phyloP scores from a whole-genome alignment of 2,329 filamentous ascomycete genomes.

The Neopestalotiopsis sp. region DNA sequence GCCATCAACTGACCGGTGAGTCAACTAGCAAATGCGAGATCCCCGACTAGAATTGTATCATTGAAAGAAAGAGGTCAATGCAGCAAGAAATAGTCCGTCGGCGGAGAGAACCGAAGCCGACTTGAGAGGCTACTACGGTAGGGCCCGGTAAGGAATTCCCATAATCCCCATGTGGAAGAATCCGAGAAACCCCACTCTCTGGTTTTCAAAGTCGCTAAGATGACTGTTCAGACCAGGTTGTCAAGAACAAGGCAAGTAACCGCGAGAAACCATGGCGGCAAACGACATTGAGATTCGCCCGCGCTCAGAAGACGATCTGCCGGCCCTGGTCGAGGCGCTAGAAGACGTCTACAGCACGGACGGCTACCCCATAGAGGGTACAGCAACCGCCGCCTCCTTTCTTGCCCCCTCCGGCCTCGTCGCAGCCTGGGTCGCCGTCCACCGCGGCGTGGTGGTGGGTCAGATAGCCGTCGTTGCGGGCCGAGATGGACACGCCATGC shows the following conservation, averaged over 20 bases:
- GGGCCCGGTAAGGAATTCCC: background rate
- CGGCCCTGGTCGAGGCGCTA: constrained; percentile 23
- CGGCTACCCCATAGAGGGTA: constrained; percentile 27
- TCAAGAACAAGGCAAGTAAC: background rate
- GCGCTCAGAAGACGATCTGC: constrained; percentile 21
- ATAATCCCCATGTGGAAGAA: background rate
- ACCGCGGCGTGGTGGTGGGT: background rate
- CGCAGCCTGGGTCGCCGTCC: constrained; percentile 12
- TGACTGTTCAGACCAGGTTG: background rate
- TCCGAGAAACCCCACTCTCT: background rate
- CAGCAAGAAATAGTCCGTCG: background rate
- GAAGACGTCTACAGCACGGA: constrained; percentile 22
- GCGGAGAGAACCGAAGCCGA: background rate
- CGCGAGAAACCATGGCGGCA: background rate
- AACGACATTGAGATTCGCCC: constrained; percentile 21
- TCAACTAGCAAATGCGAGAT: background rate
- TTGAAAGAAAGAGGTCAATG: background rate
- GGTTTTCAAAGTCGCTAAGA: background rate
- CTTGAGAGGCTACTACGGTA: background rate
- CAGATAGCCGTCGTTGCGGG: constrained; percentile 10
- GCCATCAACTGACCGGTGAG: background rate
- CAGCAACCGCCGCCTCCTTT: background rate
- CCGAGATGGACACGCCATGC: background rate
- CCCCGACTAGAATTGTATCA: background rate
- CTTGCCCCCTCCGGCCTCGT: background rate